A percentile compares a stretch with the other conserved stretches of the same genome.
Conservation (phyloP, 2,329 filamentous ascomycete species). For the Arthrobotrys iridis region DNA sequence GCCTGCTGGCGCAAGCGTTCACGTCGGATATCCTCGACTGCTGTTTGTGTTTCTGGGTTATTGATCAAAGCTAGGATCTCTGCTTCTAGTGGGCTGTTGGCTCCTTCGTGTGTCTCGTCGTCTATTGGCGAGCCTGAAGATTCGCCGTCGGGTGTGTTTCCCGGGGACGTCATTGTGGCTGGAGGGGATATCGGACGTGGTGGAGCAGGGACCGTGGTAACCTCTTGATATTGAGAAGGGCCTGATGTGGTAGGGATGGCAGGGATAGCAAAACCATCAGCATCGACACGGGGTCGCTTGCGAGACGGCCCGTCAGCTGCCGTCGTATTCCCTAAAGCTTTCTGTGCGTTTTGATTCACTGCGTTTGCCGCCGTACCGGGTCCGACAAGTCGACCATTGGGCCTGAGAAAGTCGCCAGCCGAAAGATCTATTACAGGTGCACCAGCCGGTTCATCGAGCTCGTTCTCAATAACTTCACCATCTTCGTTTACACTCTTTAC, state of each 20-base stretch:
- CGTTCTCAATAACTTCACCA: conserved; percentile 60
- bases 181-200: conserved; percentile 28
- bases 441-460: conserved; percentile 57
- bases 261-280: conserved; percentile 74
- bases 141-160: conserved; percentile 56
- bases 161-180: conserved; percentile 27
- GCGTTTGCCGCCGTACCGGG: conserved; percentile 39
- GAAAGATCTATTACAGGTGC: conserved; percentile 55
- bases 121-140: conserved; percentile 56
- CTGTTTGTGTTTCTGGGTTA: conserved; percentile 70
- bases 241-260: conserved; percentile 60
- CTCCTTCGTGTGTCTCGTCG: conserved; percentile 67
- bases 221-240: conserved; percentile 5
- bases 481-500: conserved; percentile 59
- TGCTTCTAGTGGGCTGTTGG: conserved; percentile 69
- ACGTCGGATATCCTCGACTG: conserved; percentile 68
- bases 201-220: conserved; percentile 33
- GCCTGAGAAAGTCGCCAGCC: conserved; percentile 37
- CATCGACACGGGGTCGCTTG: conserved; percentile 66
- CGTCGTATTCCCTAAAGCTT: not conserved
- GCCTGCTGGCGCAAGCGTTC: conserved; percentile 68
- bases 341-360: conserved; percentile 27
- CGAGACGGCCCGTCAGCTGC: not conserved
- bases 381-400: conserved; percentile 23
- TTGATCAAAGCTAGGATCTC: conserved; percentile 77